phyloP scores from a whole-genome alignment of 2,329 filamentous ascomycete genomes.

The Cercospora brassicicola region DNA sequence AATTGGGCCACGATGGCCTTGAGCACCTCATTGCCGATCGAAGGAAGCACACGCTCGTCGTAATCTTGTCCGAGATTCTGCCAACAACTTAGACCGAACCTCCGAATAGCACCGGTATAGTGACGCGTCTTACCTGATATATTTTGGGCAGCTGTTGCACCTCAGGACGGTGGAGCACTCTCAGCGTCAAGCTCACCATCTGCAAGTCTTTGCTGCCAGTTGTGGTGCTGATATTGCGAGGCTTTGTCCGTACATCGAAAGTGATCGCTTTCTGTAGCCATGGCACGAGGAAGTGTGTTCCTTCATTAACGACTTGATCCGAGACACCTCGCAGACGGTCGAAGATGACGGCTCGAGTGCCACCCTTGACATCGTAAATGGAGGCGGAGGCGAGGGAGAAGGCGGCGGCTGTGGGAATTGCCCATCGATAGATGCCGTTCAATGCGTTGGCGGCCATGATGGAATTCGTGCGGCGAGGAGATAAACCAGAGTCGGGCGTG shows the following conservation, averaged over 20 bases:
- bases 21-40: constrained; percentile 57
- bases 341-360: constrained; percentile 94
- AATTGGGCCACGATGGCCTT: constrained; percentile 57
- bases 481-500: not conserved
- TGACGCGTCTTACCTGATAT: constrained; percentile 74
- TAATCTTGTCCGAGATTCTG: constrained; percentile 97
- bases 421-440: constrained; percentile 64
- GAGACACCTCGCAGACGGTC: constrained; percentile 90
- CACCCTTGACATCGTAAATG: constrained; percentile 96
- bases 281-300: constrained; percentile 92
- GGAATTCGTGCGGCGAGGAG: not conserved
- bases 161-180: constrained; percentile 91
- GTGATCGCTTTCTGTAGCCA: constrained; percentile 94
- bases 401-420: constrained; percentile 71
- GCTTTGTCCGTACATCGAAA: constrained; percentile 97
- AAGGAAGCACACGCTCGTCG: constrained; percentile 66
- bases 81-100: not conserved
- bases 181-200: constrained; percentile 97
- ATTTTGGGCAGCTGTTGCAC: constrained; percentile 93
- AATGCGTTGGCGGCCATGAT: constrained; percentile 52
- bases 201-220: constrained; percentile 98
- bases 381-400: constrained; percentile 70
- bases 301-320: constrained; percentile 88
- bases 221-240: constrained; percentile 93
- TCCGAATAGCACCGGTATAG: not conserved